Evolutionary conservation across 495 filamentous ascomycete genomes (phyloP).

Genomic region (Penicillium antarcticum): DNA sequence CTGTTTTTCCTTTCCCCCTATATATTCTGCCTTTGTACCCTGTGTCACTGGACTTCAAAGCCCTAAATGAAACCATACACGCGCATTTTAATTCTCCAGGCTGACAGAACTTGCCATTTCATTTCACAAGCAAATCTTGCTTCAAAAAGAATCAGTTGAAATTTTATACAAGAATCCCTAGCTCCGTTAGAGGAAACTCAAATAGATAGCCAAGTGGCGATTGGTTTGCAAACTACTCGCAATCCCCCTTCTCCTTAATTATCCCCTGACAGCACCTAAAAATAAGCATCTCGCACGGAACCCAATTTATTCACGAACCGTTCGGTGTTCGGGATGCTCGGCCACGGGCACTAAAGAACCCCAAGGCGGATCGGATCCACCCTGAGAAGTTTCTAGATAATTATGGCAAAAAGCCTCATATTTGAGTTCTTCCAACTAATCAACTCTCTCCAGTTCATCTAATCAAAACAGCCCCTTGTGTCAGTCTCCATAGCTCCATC

Average conservation of each 20-base stretch:
- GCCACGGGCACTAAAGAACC: neutral
- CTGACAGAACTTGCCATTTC: neutral
- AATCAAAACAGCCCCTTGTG: neutral
- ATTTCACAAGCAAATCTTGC: too few relatives aligned
- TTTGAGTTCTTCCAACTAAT: neutral
- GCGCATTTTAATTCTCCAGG: neutral
- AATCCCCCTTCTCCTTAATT: conserved; percentile 9
- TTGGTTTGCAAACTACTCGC: neutral
- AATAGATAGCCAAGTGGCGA: neutral
- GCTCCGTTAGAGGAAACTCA: neutral
- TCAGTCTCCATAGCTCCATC: neutral
- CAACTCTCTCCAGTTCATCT: neutral
- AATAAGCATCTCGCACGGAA: conserved; percentile 9
- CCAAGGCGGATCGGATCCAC: conserved; percentile 3
- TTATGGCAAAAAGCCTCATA: conserved; percentile 1
- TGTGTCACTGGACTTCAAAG: neutral
- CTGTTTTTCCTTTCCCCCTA: too few relatives aligned
- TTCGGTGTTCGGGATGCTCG: conserved; percentile 13
- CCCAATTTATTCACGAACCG: conserved; percentile 5
- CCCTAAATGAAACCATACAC: neutral
- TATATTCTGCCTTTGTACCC: neutral
- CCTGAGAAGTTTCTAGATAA: conserved; percentile 1
- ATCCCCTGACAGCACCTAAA: conserved; percentile 9
- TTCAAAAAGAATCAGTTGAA: too few relatives aligned
- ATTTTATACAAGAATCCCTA: too few relatives aligned